phyloP scores from a whole-genome alignment of 2,329 filamentous ascomycete species.

The Aspergillus sp. region DNA sequence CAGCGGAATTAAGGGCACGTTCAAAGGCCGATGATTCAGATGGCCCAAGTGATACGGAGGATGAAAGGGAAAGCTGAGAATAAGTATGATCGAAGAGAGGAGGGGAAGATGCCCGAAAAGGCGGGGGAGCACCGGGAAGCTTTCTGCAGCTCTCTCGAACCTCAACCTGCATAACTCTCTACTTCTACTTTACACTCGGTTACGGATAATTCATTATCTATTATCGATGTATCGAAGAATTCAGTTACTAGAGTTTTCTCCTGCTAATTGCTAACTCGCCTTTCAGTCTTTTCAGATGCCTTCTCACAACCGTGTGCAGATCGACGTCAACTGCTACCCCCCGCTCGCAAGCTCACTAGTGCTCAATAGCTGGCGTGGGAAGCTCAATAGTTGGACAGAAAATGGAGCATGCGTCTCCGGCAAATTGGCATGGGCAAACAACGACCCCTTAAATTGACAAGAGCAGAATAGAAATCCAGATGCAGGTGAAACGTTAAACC shows the following conservation, averaged over 20 bases:
- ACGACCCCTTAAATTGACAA: not conserved
- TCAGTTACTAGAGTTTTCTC: not conserved
- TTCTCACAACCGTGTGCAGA: slow-evolving; percentile 6
- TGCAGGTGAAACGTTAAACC: slow-evolving; percentile 2
- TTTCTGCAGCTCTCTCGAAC: not conserved
- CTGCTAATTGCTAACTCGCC: not conserved
- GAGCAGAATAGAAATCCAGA: slow-evolving; percentile 6
- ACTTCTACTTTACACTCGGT: no score
- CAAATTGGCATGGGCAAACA: not conserved
- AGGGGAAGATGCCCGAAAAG: slow-evolving; percentile 6
- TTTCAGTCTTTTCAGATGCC: not conserved
- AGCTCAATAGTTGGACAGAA: not conserved
- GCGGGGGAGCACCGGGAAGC: slow-evolving; percentile 11
- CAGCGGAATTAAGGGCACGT: slow-evolving; percentile 5
- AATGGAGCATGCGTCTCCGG: not conserved
- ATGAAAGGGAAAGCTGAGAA: slow-evolving; percentile 13
- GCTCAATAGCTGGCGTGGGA: slow-evolving; percentile 20
- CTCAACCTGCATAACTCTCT: no score
- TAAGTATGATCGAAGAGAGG: not conserved
- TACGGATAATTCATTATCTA: not conserved
- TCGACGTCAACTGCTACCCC: slow-evolving; percentile 18
- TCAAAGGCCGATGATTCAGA: slow-evolving; percentile 12
- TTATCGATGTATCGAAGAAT: not conserved
- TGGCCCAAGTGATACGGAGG: not conserved
- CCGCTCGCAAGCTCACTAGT: slow-evolving; percentile 12